Conservation (phyloP, 768 basidiomycete genomes). For the Phaeolepiota aurea region DNA sequence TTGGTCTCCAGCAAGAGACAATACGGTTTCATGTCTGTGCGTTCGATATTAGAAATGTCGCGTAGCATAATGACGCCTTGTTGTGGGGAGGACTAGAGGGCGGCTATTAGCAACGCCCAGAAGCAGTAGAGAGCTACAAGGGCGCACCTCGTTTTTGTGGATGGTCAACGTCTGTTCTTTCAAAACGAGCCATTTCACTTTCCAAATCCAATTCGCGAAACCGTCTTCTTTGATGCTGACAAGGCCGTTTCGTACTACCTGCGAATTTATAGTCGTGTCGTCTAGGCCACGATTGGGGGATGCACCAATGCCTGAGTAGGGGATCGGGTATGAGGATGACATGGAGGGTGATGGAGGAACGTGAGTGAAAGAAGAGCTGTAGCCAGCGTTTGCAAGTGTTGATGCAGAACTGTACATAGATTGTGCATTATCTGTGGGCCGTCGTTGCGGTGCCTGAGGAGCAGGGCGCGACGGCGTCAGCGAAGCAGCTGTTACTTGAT, state of each 20-base stretch:
- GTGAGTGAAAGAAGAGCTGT: constrained; percentile 51
- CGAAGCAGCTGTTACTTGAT: constrained; percentile 37
- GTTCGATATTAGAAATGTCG: constrained; percentile 82
- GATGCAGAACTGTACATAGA: constrained; percentile 26
- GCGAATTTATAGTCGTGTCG: constrained; percentile 21
- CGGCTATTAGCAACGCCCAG: background rate
- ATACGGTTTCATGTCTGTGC: constrained; percentile 91
- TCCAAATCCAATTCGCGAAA: constrained; percentile 86
- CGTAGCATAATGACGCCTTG: constrained; percentile 59
- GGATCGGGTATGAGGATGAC: constrained; percentile 47
- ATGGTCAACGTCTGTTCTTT: constrained; percentile 72
- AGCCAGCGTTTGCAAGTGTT: constrained; percentile 45
- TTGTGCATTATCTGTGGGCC: constrained; percentile 27
- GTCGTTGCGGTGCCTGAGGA: constrained; percentile 57
- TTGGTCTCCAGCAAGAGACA: constrained; percentile 83
- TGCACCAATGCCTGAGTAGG: constrained; percentile 79
- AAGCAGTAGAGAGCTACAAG: constrained; percentile 1
- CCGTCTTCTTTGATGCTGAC: constrained; percentile 93
- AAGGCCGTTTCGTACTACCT: constrained; percentile 59
- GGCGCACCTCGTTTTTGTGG: constrained; percentile 86
- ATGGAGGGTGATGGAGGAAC: constrained; percentile 39
- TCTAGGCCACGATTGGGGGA: constrained; percentile 52
- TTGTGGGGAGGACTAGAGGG: constrained; percentile 36
- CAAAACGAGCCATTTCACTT: constrained; percentile 83
- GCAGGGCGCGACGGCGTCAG: constrained; percentile 75